phyloP scores from a whole-genome alignment of 305 asterid genomes.

The Solanum hybrid region DNA sequence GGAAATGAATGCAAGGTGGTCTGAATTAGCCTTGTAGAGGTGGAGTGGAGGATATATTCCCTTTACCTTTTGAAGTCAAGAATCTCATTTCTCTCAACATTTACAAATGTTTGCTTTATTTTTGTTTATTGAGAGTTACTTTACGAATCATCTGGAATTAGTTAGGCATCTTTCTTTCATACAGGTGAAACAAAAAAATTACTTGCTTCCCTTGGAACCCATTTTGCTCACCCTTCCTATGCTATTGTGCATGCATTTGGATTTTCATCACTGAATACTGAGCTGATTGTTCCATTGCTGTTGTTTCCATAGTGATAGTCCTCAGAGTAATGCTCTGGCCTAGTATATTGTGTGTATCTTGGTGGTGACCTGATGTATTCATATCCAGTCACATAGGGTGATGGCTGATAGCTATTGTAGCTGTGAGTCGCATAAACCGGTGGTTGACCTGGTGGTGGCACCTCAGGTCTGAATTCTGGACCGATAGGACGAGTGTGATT shows the following conservation, averaged over 20 bases:
- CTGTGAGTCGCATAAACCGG: slow-evolving; percentile 19
- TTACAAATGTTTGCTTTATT: slow-evolving; percentile 12
- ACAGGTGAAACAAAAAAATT: neutral
- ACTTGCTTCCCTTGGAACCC: neutral
- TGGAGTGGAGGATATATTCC: slow-evolving; percentile 32
- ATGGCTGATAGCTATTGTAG: slow-evolving; percentile 46
- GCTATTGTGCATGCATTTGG: slow-evolving; percentile 68
- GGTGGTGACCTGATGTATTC: slow-evolving; percentile 28
- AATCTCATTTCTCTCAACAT: slow-evolving; percentile 23
- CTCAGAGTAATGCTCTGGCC: slow-evolving; percentile 34
- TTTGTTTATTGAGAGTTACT: neutral
- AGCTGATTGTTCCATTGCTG: slow-evolving; percentile 44
- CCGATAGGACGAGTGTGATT: slow-evolving; percentile 6
- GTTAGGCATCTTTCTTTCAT: slow-evolving; percentile 3
- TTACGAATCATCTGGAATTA: neutral
- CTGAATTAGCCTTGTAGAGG: slow-evolving; percentile 18
- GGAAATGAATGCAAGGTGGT: slow-evolving; percentile 24
- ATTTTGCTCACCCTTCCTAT: slow-evolving; percentile 13
- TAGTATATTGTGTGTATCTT: slow-evolving; percentile 18
- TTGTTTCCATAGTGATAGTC: slow-evolving; percentile 39
- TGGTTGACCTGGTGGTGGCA: slow-evolving; percentile 13
- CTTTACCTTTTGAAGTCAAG: slow-evolving; percentile 36
- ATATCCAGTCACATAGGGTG: slow-evolving; percentile 65
- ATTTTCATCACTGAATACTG: slow-evolving; percentile 79
- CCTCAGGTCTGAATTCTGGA: slow-evolving; percentile 28